These are phyloP conservation scores for Leccinum aurantiacum DNA, from an alignment of 768 basidiomycete species.

Conservation along the genomic window DNA sequence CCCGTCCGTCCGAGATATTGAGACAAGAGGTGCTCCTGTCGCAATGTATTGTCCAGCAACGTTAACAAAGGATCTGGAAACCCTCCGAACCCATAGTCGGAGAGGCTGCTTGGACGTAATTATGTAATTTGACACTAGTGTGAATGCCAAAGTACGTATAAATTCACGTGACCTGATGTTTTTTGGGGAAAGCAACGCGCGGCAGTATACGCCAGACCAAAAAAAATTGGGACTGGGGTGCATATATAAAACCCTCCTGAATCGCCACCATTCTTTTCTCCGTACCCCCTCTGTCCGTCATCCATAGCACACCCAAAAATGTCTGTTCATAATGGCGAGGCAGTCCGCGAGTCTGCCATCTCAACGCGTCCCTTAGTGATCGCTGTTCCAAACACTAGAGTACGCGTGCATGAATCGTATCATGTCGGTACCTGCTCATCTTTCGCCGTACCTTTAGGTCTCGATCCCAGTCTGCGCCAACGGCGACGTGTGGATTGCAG, in stretches of 20 bases:
- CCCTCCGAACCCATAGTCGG: too few species aligned
- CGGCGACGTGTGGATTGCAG: constrained; percentile 85
- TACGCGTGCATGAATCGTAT: constrained; percentile 24
- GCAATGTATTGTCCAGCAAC: background rate
- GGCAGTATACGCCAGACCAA: constrained; percentile 22
- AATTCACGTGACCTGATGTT: constrained; percentile 30
- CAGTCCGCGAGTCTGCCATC: constrained; percentile 30
- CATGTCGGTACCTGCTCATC: constrained; percentile 6
- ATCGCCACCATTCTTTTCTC: constrained; percentile 7
- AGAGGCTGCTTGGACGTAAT: background rate
- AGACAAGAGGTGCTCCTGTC: background rate
- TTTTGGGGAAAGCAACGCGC: constrained; percentile 28
- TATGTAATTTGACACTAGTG: constrained; percentile 1
- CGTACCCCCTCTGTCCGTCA: constrained; percentile 8
- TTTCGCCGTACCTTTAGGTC: constrained; percentile 44
- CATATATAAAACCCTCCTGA: constrained; percentile 22
- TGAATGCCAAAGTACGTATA: constrained; percentile 17
- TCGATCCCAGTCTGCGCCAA: constrained; percentile 86
- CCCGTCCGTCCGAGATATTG: background rate
- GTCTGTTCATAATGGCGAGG: constrained; percentile 34
- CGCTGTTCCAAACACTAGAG: constrained; percentile 34
- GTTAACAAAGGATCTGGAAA: background rate
- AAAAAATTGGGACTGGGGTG: constrained; percentile 35
- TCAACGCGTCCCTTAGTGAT: constrained; percentile 38
- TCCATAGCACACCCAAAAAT: constrained; percentile 25